Base-by-base conservation (phyloP, 257 asterid genomes). In the Buddleja alternifolia region DNA sequence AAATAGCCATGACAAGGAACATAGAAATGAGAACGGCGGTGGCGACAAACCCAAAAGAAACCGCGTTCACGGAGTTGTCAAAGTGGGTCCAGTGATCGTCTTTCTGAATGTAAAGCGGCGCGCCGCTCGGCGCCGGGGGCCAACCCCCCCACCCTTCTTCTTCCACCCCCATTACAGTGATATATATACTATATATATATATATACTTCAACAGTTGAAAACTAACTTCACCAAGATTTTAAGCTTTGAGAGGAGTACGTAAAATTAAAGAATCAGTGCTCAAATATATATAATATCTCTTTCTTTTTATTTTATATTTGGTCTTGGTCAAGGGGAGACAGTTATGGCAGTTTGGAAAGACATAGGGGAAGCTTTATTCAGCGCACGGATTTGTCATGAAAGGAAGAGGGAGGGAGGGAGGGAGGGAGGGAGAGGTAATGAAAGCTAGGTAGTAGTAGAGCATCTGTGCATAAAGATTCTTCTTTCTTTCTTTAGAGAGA, bases 1-100 rank as follows among this genome's bases (percentile, higher is more conserved):
- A 89, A 4, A 92, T 84, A 21, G 98, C 98, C 98, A 92, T 92
- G 10, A 92, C 89, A 24, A 92, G 95, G 60, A 92, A 92, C 96
- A 92, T 92, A 17, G 95, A 89, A 45, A 92, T 87, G 24, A 92
- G 96, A 73, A 92, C 83, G 19, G 96, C 98, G 61, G 98, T 92
- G 56, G 98, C 98, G 0, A 92, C 96, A 73, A 92, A 92, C 61
- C 98, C 98, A 60, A 92, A 92, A 2, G 98, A 92, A 39, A 92
- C 94, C 5, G 98, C 95, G 42, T 89, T 87, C 1, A 85, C 89
- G 2, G 98, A 92, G 82, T 86, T 92, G 65, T 92, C 98, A 61
- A 89, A 92, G 79, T 92, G 95, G 20, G 92, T 85, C 98, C 90
- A 85, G 64, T 92, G 94, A 48, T 85, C 96, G 36, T 85, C 94